phyloP scores from a whole-genome alignment of 495 filamentous ascomycete species.

The Aspergillus conjunctus region DNA sequence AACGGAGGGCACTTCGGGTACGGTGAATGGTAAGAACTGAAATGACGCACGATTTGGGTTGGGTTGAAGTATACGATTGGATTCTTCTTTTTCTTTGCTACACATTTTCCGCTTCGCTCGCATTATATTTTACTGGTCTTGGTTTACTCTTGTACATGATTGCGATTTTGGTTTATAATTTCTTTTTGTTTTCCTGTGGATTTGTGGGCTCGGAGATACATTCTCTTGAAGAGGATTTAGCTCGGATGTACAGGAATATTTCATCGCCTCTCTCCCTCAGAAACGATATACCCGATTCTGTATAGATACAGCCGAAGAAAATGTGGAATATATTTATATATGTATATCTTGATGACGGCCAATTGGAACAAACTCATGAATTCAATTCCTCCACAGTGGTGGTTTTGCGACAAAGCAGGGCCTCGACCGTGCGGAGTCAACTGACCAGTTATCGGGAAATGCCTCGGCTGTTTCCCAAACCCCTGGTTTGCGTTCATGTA shows the following conservation, averaged over 20 bases:
- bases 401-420: no score
- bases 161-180: neutral
- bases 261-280: neutral
- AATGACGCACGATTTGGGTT: neutral
- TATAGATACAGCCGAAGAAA: neutral
- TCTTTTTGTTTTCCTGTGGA: neutral
- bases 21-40: conserved; percentile 46
- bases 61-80: neutral
- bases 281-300: conserved; percentile 1
- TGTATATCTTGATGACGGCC: no score
- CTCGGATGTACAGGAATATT: neutral
- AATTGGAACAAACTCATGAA: no score
- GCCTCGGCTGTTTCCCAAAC: no score
- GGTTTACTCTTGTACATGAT: neutral
- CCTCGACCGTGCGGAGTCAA: no score
- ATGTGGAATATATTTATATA: no score
- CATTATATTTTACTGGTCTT: neutral
- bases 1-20: conserved; percentile 31
- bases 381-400: no score
- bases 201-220: neutral
- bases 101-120: neutral
- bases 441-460: no score
- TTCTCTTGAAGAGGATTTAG: neutral
- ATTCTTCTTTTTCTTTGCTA: neutral
- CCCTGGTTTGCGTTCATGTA: no score